Percentiles rank a stretch among this genome's conserved stretches.
Conservation (phyloP, 371 early-diverging fungal species). For the Choanephora cucurbitarum region DNA sequence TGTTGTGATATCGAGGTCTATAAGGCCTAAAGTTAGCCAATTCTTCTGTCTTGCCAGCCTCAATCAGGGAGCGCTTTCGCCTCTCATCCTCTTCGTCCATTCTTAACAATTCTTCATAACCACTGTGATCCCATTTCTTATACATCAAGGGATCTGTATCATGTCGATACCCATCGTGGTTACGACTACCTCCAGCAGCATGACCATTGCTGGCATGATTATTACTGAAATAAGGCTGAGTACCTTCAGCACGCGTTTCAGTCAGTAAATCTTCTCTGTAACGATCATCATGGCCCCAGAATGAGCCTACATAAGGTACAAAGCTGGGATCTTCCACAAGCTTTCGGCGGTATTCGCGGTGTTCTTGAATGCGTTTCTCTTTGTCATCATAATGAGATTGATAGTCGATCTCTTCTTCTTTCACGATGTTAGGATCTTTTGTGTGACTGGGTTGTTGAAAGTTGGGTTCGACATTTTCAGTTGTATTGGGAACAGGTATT, state of each 20-base stretch:
- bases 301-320: conserved; percentile 58
- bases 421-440: not conserved
- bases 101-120: conserved; percentile 39
- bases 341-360: conserved; percentile 56
- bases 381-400: not conserved
- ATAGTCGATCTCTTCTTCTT: not conserved
- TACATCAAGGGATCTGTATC: conserved; percentile 23
- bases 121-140: conserved; percentile 47
- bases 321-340: conserved; percentile 63
- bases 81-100: conserved; percentile 38
- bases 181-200: not conserved
- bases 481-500: not conserved
- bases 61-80: conserved; percentile 13
- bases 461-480: not conserved
- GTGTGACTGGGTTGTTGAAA: not conserved
- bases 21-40: not conserved
- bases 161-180: too few species aligned
- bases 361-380: conserved; percentile 47
- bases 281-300: conserved; percentile 65
- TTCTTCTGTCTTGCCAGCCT: conserved; percentile 2
- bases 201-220: not conserved
- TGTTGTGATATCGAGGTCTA: not conserved
- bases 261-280: conserved; percentile 52
- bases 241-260: conserved; percentile 15
- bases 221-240: not conserved